Base-by-base conservation (phyloP, 495 filamentous ascomycete species). In the Antarctomyces pellizariae region DNA sequence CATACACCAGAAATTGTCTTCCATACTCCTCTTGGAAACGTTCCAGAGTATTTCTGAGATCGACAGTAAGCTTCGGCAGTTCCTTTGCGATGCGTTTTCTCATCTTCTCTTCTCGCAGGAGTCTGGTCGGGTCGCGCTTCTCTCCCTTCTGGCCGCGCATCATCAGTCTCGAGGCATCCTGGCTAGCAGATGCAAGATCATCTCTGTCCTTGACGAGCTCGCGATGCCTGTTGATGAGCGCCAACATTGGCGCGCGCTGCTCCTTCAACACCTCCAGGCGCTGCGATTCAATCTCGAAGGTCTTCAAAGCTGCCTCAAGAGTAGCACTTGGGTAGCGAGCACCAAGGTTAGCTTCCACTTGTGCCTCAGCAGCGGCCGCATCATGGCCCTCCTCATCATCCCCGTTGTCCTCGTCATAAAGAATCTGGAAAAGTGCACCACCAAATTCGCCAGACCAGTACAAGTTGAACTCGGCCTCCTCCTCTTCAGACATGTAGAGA, bases 71-170 rank as follows among this genome's bases (percentile, higher is more conserved):
- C 48, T 86, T 95, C 4, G 86, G 86, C 22, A 99, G 57, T 36
- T 99, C 86, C 49, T 93, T 93, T 9, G 79, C 59, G 32, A 95
- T 90, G 14, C 82, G 58, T 62, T 95, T 99, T 21, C 86, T 66
- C 78, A 92, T 86, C 59, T 92, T 95, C 53, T 99, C 86, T 43
- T 99, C 86, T 13, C 86, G 64, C 16, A 99, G 54, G n/a, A 99
- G 57, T 46, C 89, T 79, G 15, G 78, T 82, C 0, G 86, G 86
- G 46, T 99, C 86, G 38, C 86, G 74, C 40, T 67, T 71, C 46
- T 92, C 80, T 26, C 80, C 75, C 50, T 84, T 91, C 30, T 71
- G 67, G 2, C 83, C 83, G 20, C 82, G 75, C 33, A 63, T 62
- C 68, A 93, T 76, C 8, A 99, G 57, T 14, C 86, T 71, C 13